Evolutionary conservation across 108 stramenopile species (phyloP).

Genomic region (Nitzschia sp.): DNA sequence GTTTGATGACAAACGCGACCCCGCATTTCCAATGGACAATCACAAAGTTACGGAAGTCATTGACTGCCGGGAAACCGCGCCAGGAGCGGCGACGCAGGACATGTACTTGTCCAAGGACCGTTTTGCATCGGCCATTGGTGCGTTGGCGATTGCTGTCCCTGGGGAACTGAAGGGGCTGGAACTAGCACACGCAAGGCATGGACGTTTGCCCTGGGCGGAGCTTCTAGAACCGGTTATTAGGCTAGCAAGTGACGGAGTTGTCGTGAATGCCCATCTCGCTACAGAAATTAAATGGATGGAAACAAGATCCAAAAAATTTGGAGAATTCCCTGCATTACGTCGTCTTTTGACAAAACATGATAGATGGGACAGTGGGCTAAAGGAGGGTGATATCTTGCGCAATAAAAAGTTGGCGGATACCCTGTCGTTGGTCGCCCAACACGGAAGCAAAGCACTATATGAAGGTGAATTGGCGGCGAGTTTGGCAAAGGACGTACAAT

Average conservation of each 20-base stretch:
- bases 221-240: constrained; percentile 64
- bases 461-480: constrained; percentile 46
- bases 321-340: constrained; percentile 24
- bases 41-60: constrained; percentile 62
- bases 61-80: constrained; percentile 81
- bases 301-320: constrained; percentile 4
- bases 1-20: constrained; percentile 53
- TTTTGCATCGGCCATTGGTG: constrained; percentile 53
- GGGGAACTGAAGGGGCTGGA: constrained; percentile 83
- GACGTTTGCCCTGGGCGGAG: constrained; percentile 48
- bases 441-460: constrained; percentile 73
- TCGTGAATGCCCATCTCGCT: constrained; percentile 46
- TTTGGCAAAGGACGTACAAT: constrained; percentile 55
- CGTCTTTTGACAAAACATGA: constrained; percentile 40
- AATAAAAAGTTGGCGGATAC: constrained; percentile 56
- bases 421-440: constrained; percentile 45
- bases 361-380: constrained; percentile 31
- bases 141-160: constrained; percentile 69
- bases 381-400: constrained; percentile 69
- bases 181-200: constrained; percentile 61
- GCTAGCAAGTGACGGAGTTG: constrained; percentile 65
- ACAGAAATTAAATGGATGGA: constrained; percentile 31
- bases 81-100: constrained; percentile 40
- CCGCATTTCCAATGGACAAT: not conserved
- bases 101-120: constrained; percentile 52